Percentiles rank a stretch among this genome's conserved stretches.
These are phyloP conservation scores for Backusella macrospora DNA, from an alignment of 192 early-diverging fungal species.

Conservation along the genomic window DNA sequence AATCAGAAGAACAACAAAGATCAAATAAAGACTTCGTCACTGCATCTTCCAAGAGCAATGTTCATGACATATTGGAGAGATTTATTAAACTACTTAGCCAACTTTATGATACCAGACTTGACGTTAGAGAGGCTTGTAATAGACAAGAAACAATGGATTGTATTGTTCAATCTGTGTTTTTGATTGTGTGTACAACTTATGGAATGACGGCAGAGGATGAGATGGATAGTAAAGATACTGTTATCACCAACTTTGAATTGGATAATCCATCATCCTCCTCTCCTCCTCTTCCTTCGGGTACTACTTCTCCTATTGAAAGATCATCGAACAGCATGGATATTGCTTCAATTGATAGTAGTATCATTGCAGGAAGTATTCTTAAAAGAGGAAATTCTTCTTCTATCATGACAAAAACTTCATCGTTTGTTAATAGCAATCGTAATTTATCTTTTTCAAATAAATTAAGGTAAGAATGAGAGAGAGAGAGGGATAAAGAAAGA, in stretches of 20 bases:
- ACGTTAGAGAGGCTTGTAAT: conserved; percentile 55
- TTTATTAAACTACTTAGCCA: conserved; percentile 24
- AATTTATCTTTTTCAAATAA: conserved; percentile 24
- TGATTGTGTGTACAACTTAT: conserved; percentile 50
- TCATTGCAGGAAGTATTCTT: conserved; percentile 25
- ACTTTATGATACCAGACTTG: conserved; percentile 16
- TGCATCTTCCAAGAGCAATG: not conserved
- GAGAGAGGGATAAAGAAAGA: too few species aligned
- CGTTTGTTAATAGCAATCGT: conserved; percentile 36
- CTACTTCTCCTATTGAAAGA: not conserved
- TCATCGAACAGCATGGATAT: not conserved
- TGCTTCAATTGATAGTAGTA: not conserved
- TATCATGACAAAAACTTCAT: conserved; percentile 37
- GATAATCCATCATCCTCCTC: conserved; percentile 4
- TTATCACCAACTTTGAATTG: conserved; percentile 23
- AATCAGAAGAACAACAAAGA: not conserved
- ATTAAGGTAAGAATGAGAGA: conserved; percentile 18
- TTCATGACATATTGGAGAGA: not conserved
- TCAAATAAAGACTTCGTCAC: not conserved
- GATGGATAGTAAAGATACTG: conserved; percentile 46
- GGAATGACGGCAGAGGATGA: conserved; percentile 47
- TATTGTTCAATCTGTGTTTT: conserved; percentile 56
- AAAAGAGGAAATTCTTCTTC: conserved; percentile 32
- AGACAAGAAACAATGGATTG: conserved; percentile 58
- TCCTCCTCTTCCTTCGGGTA: not conserved